Percentiles rank a stretch among this genome's conserved stretches.
phyloP scores from a whole-genome alignment of 129 eudicot species.

The Chrysanthemum seticuspe region DNA sequence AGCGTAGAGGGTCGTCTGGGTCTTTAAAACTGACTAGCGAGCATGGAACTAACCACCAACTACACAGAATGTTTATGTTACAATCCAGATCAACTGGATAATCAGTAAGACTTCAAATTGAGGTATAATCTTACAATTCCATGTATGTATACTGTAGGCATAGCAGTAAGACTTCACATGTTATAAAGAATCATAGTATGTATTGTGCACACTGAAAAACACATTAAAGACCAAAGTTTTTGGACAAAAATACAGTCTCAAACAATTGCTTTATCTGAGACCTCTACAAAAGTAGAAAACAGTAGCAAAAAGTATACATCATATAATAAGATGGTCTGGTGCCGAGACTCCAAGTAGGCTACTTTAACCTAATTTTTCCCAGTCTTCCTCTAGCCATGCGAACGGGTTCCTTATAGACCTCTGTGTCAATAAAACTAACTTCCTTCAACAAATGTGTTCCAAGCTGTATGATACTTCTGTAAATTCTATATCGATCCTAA shows the following conservation, averaged over 20 bases:
- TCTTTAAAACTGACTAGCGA: background rate
- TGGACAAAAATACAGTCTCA: slow-evolving; percentile 15
- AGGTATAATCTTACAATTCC: background rate
- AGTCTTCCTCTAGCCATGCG: slow-evolving; percentile 12
- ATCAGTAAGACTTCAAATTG: background rate
- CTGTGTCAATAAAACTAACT: slow-evolving; percentile 3
- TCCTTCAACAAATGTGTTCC: slow-evolving; percentile 18
- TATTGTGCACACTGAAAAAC: slow-evolving; percentile 12
- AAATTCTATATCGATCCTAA: slow-evolving; percentile 21
- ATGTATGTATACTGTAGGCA: background rate
- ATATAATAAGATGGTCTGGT: slow-evolving; percentile 5
- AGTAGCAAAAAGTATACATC: slow-evolving; percentile 27
- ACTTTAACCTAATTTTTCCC: background rate
- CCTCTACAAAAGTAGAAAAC: slow-evolving; percentile 3
- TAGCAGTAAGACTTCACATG: slow-evolving; percentile 21
- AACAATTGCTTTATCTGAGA: slow-evolving; percentile 10
- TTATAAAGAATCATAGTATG: slow-evolving; percentile 26
- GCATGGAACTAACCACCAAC: background rate
- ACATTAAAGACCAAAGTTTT: slow-evolving; percentile 26
- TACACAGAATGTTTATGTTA: no score
- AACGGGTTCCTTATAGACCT: slow-evolving; percentile 14
- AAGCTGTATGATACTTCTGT: background rate
- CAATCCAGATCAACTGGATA: no score
- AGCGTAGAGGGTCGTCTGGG: no score
- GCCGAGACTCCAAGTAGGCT: slow-evolving; percentile 4